Conservation (phyloP, 2,329 filamentous ascomycete genomes). For the Tolypocladium tundrense region DNA sequence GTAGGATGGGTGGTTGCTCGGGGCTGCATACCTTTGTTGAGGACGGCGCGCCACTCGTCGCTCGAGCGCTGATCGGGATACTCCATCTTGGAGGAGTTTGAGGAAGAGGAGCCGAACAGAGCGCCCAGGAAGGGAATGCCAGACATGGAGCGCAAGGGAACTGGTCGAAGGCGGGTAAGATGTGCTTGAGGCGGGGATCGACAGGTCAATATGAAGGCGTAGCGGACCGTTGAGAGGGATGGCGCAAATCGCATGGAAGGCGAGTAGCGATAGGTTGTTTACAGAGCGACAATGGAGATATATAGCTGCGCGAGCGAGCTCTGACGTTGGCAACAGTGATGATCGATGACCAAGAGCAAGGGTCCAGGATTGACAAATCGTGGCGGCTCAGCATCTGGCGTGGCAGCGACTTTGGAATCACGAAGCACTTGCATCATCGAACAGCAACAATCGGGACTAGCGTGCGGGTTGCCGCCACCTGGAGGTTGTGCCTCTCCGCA, state of each 20-base stretch:
- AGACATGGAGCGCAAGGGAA: conserved; percentile 51
- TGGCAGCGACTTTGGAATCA: background rate
- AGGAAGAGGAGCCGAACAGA: conserved; percentile 57
- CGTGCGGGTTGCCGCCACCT: background rate
- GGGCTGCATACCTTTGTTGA: conserved; percentile 43
- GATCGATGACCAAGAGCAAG: background rate
- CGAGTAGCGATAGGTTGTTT: background rate
- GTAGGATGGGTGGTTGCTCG: background rate
- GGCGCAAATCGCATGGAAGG: conserved; percentile 40
- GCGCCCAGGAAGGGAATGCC: conserved; percentile 68
- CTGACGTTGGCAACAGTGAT: background rate
- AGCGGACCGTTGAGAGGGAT: conserved; percentile 35
- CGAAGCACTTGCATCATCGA: background rate
- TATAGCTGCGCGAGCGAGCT: background rate
- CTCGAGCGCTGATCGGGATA: conserved; percentile 74
- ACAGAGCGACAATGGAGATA: background rate
- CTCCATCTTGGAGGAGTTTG: conserved; percentile 48
- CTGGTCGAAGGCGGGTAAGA: conserved; percentile 14
- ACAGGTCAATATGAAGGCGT: conserved; percentile 32
- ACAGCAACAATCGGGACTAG: background rate
- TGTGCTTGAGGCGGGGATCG: conserved; percentile 1
- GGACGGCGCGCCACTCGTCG: conserved; percentile 80
- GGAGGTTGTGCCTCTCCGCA: background rate
- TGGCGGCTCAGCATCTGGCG: background rate
- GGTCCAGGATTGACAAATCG: background rate